Evolutionary conservation across 2,329 filamentous ascomycete genomes (phyloP).

Genomic region (Alternaria metachromatica): DNA sequence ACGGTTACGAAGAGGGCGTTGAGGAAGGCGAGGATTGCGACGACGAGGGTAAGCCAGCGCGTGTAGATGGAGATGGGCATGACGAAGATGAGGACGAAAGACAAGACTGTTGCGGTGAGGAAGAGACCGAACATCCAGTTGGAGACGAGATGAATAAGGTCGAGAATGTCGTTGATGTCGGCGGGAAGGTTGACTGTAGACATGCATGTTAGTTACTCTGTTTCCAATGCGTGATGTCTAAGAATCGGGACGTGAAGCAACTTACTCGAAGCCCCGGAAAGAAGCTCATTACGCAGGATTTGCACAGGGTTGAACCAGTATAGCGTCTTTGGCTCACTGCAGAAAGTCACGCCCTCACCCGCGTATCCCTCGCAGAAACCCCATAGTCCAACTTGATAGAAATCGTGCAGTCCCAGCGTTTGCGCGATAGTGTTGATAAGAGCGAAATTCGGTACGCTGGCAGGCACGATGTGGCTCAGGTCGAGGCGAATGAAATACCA

Average conservation of each 20-base stretch:
- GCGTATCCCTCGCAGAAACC: conserved; percentile 88
- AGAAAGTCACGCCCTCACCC: conserved; percentile 75
- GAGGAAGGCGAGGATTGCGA: conserved; percentile 72
- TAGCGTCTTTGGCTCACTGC: conserved; percentile 71
- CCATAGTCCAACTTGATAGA: conserved; percentile 93
- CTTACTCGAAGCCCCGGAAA: conserved; percentile 78
- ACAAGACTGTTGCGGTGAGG: conserved; percentile 72
- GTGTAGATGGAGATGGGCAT: conserved; percentile 61
- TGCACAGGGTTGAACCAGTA: conserved; percentile 94
- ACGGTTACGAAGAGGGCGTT: conserved; percentile 71
- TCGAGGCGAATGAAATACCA: conserved; percentile 88
- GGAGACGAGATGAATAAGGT: conserved; percentile 75
- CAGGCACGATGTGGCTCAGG: conserved; percentile 79
- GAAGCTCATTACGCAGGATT: conserved; percentile 79
- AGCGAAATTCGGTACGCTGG: conserved; percentile 71
- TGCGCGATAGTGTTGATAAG: conserved; percentile 89
- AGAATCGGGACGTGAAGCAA: conserved; percentile 5
- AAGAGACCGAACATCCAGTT: conserved; percentile 92
- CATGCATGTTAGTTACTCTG: conserved; percentile 10
- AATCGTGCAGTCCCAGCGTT: conserved; percentile 87
- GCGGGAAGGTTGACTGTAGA: conserved; percentile 73
- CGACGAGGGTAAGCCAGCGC: conserved; percentile 66
- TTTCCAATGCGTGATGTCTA: not conserved
- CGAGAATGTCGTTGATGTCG: conserved; percentile 74
- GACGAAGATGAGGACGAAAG: conserved; percentile 74